Evolutionary conservation across 192 early-diverging fungal species (phyloP), one percentile per base, ranked within the genome.

Genomic region (Backusella macrospora): DNA sequence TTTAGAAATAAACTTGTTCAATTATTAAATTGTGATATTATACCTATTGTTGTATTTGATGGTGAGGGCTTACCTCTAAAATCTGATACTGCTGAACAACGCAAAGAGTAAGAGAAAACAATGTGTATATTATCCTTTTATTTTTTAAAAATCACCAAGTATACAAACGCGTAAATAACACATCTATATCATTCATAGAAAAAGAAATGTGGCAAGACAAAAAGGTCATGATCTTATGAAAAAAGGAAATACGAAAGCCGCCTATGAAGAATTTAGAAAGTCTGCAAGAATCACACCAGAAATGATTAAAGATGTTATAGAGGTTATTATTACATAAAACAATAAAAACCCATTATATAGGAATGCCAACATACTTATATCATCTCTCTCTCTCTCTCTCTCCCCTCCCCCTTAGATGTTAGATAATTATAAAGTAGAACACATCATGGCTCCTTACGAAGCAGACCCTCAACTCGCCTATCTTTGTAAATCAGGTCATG

Each of bases 391-490:
- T n/a, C n/a, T n/a, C n/a, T n/a, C 34, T 66, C 80, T 59, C 37
- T 44, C 34, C n/a, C 5, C 21, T 14, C 12, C n/a, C 16, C 4
- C 16, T 6, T 75, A 85, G 91, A 89, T 75, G 6, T 81, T 98
- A 18, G 67, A 84, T 23, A 70, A 71, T n/a, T 83, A 84, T 55
- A 83, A 87, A 10, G 84, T 99, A 37, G 79, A 89, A 39, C 96
- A 87, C 81, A 76, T 97, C 0, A 94, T 98, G 0, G 95, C 98
- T 3, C 98, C 98, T 0, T 99, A 96, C 72, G 98, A 99, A 78
- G 98, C 98, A 0, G 98, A 99, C 73, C 93, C 97, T 8, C 98
- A 99, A 80, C 80, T 99, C 52, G 92, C 94, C 0, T 98, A 87
- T 72, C 80, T 99, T 14, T 88, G 93, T 43, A 79, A 87, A 9